phyloP scores from a whole-genome alignment of 2,329 filamentous ascomycete species.

The Colletotrichum higginsianum region DNA sequence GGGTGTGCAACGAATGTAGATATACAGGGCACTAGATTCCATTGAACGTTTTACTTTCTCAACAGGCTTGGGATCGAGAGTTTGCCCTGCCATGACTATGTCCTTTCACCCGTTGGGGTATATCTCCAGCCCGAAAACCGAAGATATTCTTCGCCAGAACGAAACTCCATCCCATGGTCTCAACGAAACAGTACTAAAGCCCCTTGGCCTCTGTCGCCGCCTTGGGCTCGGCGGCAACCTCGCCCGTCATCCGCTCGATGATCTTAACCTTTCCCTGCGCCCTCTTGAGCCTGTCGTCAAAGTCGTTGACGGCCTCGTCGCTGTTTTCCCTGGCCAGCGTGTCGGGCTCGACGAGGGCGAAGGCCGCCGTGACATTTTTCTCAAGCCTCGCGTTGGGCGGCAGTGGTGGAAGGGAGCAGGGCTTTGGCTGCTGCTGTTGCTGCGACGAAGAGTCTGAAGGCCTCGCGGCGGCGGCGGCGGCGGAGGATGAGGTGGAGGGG shows the following conservation, averaged over 20 bases:
- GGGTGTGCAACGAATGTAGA: slow-evolving; percentile 46
- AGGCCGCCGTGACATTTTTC: slow-evolving; percentile 83
- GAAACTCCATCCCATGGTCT: slow-evolving; percentile 1
- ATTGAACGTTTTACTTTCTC: slow-evolving; percentile 37
- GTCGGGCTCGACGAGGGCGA: slow-evolving; percentile 83
- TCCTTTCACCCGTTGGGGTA: neutral
- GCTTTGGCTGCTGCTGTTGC: neutral
- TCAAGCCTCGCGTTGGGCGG: slow-evolving; percentile 74
- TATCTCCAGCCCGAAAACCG: slow-evolving; percentile 7
- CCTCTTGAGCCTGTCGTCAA: slow-evolving; percentile 89
- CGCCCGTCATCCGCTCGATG: slow-evolving; percentile 78
- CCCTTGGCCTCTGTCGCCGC: slow-evolving; percentile 14
- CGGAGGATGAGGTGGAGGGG: too few species aligned
- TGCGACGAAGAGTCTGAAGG: slow-evolving; percentile 18
- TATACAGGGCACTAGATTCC: slow-evolving; percentile 50
- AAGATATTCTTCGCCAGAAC: neutral
- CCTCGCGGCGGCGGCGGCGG: slow-evolving; percentile 1
- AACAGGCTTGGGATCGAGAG: neutral
- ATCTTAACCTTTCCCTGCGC: slow-evolving; percentile 89
- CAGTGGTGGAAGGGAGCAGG: slow-evolving; percentile 57
- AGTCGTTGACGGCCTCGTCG: slow-evolving; percentile 91
- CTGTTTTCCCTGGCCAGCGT: slow-evolving; percentile 86
- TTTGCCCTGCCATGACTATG: neutral
- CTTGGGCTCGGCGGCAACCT: slow-evolving; percentile 45
- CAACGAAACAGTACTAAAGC: neutral